These are phyloP conservation scores for Heritiera littoralis DNA, from an alignment of 345 rosid genomes.

Conservation along the genomic window DNA sequence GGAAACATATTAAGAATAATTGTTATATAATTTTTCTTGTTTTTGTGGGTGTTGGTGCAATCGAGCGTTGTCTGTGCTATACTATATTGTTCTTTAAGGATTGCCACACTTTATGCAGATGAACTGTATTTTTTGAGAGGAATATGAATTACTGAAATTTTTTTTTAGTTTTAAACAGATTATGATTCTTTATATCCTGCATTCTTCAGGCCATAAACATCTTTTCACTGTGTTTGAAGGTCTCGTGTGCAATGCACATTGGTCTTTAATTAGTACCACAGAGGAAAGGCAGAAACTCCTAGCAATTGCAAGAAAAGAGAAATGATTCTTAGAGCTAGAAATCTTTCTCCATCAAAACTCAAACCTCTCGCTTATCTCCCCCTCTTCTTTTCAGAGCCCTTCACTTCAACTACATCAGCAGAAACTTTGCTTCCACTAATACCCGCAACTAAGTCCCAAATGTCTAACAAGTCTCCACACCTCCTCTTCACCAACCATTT, in stretches of 20 bases:
- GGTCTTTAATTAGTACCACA: not conserved
- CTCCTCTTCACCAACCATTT: constrained; percentile 26
- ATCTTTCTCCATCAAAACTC: constrained; percentile 52
- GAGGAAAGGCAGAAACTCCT: not conserved
- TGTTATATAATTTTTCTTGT: not conserved
- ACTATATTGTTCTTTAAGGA: constrained; percentile 2
- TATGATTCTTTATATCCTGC: not conserved
- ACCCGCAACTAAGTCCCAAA: constrained; percentile 2
- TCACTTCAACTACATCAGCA: constrained; percentile 2
- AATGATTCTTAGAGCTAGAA: constrained; percentile 49
- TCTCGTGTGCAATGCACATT: not conserved
- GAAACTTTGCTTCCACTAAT: constrained; percentile 17
- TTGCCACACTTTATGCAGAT: not conserved
- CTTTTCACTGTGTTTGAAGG: not conserved
- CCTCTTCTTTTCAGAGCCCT: constrained; percentile 27
- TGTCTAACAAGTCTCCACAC: constrained; percentile 14
- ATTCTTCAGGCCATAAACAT: not conserved
- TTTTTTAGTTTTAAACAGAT: not conserved
- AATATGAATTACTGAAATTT: not conserved
- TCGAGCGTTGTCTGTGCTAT: not conserved
- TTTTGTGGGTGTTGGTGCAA: not conserved
- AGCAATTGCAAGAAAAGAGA: constrained; percentile 6
- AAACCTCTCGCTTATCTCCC: constrained; percentile 41
- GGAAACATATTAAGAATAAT: not conserved
- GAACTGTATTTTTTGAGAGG: not conserved